A percentile compares a stretch with the other conserved stretches of the same genome.
Evolutionary conservation across 345 rosid genomes (phyloP).

Genomic region (Ceriops decandra): DNA sequence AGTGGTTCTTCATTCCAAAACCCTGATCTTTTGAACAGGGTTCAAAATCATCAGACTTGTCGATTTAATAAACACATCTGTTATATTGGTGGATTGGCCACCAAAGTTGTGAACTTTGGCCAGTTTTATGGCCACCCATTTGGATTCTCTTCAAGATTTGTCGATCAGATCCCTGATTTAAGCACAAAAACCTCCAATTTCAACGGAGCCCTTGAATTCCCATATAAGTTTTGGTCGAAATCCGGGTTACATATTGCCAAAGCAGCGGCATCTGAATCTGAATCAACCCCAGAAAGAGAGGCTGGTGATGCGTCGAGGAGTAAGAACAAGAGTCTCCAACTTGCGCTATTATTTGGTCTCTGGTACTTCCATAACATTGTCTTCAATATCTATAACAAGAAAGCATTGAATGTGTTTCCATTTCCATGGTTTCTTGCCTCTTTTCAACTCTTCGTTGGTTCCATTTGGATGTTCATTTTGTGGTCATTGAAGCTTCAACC

Average conservation of each 20-base stretch:
- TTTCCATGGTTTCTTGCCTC: conserved; percentile 98
- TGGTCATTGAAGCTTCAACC: conserved; percentile 86
- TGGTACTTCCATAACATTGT: conserved; percentile 94
- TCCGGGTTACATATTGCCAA: conserved; percentile 35
- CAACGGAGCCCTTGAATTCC: conserved; percentile 3
- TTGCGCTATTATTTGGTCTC: conserved; percentile 70
- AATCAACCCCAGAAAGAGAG: conserved; percentile 44
- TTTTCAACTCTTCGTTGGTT: conserved; percentile 86
- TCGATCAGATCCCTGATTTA: conserved; percentile 38
- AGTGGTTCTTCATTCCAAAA: conserved; percentile 26
- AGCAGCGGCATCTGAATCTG: conserved; percentile 42
- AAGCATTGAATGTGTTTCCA: conserved; percentile 80
- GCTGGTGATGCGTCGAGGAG: conserved; percentile 23
- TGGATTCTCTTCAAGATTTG: conserved; percentile 30
- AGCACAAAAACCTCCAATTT: conserved; percentile 26
- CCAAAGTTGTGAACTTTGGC: conserved; percentile 27
- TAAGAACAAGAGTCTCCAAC: conserved; percentile 49
- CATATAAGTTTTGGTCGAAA: conserved; percentile 32
- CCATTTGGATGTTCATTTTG: conserved; percentile 78
- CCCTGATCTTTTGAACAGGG: conserved; percentile 34
- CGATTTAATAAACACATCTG: conserved; percentile 25
- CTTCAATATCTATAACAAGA: conserved; percentile 91
- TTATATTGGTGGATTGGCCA: conserved; percentile 3
- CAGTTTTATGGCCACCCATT: conserved; percentile 31
- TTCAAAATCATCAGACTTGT: conserved; percentile 29